These are phyloP conservation scores for Chlorella variabilis DNA, from an alignment of 163 green algal genomes.

Conservation along the genomic window DNA sequence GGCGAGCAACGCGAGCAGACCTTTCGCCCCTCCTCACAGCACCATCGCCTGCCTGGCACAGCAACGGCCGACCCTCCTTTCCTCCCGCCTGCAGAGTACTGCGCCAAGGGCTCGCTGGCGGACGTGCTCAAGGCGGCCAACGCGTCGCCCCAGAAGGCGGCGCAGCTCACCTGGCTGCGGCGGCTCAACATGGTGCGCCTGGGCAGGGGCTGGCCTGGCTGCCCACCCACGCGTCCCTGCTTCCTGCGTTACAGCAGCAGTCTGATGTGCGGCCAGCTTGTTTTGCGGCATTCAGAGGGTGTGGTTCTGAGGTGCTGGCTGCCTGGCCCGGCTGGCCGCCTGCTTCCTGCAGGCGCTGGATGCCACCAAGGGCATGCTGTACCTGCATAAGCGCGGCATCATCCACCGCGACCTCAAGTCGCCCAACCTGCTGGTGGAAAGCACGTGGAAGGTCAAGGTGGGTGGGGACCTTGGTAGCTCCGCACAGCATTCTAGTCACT, in stretches of 20 bases:
- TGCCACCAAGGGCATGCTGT: slow-evolving; percentile 58
- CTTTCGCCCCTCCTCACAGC: too few relatives aligned
- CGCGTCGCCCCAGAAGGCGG: neutral
- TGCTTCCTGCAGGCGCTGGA: slow-evolving; percentile 37
- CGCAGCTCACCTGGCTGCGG: slow-evolving; percentile 59
- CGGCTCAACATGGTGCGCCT: slow-evolving; percentile 58
- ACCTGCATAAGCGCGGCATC: slow-evolving; percentile 49
- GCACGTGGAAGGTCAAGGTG: slow-evolving; percentile 29
- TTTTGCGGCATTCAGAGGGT: too few relatives aligned
- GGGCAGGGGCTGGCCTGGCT: neutral
- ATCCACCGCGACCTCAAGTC: slow-evolving; percentile 18
- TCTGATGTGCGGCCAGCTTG: too few relatives aligned
- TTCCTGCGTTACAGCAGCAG: too few relatives aligned
- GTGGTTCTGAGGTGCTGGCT: too few relatives aligned
- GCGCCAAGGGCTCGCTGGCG: slow-evolving; percentile 72
- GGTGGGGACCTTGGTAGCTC: neutral
- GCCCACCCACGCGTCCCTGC: too few relatives aligned
- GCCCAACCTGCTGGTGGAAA: slow-evolving; percentile 33
- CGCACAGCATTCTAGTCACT: too few relatives aligned
- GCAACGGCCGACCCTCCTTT: too few relatives aligned
- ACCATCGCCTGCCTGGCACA: too few relatives aligned
- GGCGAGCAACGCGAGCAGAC: too few relatives aligned
- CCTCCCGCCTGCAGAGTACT: slow-evolving; percentile 83
- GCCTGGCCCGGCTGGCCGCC: neutral
- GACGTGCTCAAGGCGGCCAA: slow-evolving; percentile 61